Percentiles rank a stretch among this genome's conserved stretches.
Evolutionary conservation across 495 filamentous ascomycete genomes (phyloP).

Genomic region (Cudoniella acicularis): DNA sequence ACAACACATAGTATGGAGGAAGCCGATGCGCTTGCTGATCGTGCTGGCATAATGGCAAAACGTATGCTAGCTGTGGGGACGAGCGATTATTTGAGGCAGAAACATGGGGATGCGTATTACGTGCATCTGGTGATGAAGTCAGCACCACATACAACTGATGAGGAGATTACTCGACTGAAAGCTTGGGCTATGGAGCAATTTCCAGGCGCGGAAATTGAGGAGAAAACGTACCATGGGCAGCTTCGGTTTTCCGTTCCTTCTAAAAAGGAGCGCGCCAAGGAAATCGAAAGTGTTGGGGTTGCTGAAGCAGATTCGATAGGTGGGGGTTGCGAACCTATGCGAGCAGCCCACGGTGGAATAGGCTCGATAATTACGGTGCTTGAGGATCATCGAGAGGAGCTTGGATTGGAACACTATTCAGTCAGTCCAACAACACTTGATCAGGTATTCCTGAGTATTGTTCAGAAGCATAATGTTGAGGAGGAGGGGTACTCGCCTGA

Average conservation of each 20-base stretch:
- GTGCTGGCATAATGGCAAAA: slow-evolving; percentile 68
- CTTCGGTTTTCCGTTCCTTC: slow-evolving; percentile 71
- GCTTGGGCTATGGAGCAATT: slow-evolving; percentile 57
- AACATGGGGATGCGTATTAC: slow-evolving; percentile 59
- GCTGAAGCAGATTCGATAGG: slow-evolving; percentile 23
- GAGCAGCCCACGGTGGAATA: slow-evolving; percentile 31
- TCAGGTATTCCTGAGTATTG: slow-evolving; percentile 82
- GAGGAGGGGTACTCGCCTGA: slow-evolving; percentile 60
- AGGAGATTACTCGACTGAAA: slow-evolving; percentile 61
- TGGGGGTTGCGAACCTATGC: slow-evolving; percentile 22
- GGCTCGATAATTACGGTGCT: slow-evolving; percentile 65
- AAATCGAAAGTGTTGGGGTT: not conserved
- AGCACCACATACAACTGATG: slow-evolving; percentile 63
- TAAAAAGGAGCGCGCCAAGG: not conserved
- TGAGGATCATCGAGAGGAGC: slow-evolving; percentile 58
- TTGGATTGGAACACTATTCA: slow-evolving; percentile 76
- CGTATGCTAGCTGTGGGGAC: slow-evolving; percentile 69
- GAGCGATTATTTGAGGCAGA: slow-evolving; percentile 51
- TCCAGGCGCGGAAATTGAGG: slow-evolving; percentile 59
- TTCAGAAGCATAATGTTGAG: slow-evolving; percentile 67
- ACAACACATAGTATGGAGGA: slow-evolving; percentile 85
- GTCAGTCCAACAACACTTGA: slow-evolving; percentile 80
- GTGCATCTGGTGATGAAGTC: slow-evolving; percentile 70
- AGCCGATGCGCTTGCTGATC: slow-evolving; percentile 66
- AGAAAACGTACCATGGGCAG: slow-evolving; percentile 76